Evolutionary conservation across 768 basidiomycete genomes (phyloP).

Genomic region (Boletus barrowsii): DNA sequence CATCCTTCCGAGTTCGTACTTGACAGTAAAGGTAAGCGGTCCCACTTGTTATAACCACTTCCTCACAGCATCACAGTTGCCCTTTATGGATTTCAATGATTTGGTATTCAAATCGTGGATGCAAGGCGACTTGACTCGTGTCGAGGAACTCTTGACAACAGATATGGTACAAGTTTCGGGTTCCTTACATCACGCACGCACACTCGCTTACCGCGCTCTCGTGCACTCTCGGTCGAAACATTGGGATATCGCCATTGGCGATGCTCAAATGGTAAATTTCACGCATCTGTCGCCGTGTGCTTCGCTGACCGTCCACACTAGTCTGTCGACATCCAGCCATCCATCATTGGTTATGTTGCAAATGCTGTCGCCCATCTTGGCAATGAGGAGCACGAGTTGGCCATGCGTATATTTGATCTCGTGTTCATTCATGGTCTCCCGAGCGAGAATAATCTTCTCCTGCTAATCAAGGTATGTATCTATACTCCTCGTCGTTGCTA

Average conservation of each 20-base stretch:
- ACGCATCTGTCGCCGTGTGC: accelerated
- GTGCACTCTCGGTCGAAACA: background rate
- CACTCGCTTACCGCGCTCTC: constrained; percentile 2
- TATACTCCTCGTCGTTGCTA: background rate
- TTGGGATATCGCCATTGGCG: background rate
- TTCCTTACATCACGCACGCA: background rate
- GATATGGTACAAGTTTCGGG: background rate
- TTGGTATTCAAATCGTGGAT: background rate
- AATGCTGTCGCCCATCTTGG: background rate
- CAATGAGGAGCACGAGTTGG: background rate
- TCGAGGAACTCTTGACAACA: background rate
- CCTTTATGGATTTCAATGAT: background rate
- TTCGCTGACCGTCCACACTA: background rate
- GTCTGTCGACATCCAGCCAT: constrained; percentile 5
- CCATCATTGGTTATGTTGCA: constrained; percentile 11
- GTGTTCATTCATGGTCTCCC: background rate
- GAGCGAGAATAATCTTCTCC: background rate
- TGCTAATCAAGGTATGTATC: constrained; percentile 5
- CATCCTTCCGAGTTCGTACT: background rate
- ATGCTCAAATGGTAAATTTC: constrained; percentile 2
- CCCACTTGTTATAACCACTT: background rate
- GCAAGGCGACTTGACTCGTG: background rate
- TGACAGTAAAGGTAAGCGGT: background rate
- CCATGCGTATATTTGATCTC: constrained; percentile 1
- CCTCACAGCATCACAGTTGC: background rate